Conservation (phyloP, 345 rosid genomes). For the Stellera chamaejasme region DNA sequence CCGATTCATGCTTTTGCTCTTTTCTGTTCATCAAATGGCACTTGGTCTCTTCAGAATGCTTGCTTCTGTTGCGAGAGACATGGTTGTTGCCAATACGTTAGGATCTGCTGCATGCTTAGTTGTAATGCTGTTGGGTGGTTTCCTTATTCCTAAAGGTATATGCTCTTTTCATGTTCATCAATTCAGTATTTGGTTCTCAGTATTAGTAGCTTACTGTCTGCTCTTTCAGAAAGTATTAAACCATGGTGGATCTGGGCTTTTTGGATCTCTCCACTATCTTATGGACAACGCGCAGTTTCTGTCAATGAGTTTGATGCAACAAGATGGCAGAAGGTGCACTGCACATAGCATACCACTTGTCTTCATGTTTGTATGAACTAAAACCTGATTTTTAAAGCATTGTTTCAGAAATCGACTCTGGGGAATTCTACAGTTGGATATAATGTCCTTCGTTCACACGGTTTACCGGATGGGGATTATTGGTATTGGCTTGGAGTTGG, state of each 20-base stretch:
- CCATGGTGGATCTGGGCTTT: slow-evolving; percentile 96
- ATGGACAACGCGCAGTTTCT: slow-evolving; percentile 69
- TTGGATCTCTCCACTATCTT: slow-evolving; percentile 84
- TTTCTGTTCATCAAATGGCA: slow-evolving; percentile 88
- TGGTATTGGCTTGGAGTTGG: slow-evolving; percentile 93
- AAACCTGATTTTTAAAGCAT: slow-evolving; percentile 7
- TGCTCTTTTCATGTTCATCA: background rate
- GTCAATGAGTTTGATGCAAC: slow-evolving; percentile 79
- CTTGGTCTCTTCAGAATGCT: slow-evolving; percentile 72
- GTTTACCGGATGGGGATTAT: slow-evolving; percentile 37
- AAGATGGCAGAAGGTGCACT: slow-evolving; percentile 64
- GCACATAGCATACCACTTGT: background rate
- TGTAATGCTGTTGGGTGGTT: slow-evolving; percentile 80
- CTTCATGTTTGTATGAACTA: background rate
- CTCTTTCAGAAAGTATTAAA: slow-evolving; percentile 46
- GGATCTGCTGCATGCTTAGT: slow-evolving; percentile 61
- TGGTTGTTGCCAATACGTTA: slow-evolving; percentile 80
- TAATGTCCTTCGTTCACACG: slow-evolving; percentile 43
- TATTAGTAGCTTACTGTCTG: slow-evolving; percentile 1
- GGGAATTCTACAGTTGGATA: slow-evolving; percentile 46
- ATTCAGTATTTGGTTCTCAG: background rate
- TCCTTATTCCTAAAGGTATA: slow-evolving; percentile 75
- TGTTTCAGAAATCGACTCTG: slow-evolving; percentile 49
- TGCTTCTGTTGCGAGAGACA: slow-evolving; percentile 78
- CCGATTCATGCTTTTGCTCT: slow-evolving; percentile 66